Base-by-base conservation (phyloP, 352 stramenopile genomes). In the Hyaloperonospora brassicae region DNA sequence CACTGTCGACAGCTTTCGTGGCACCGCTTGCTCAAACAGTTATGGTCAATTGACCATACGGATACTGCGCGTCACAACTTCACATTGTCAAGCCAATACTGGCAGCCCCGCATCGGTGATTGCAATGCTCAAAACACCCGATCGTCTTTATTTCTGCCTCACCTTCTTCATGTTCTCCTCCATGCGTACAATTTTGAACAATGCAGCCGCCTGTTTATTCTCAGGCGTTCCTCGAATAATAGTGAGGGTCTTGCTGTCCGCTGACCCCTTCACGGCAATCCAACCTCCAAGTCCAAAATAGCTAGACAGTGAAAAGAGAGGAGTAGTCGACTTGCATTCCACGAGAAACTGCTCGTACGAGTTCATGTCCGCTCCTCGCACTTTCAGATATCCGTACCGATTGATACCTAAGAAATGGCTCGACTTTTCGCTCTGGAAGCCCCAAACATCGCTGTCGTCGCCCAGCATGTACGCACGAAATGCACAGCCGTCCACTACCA, bases 271-370 rank as follows among this genome's bases (percentile, higher is more conserved):
- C 5, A 61, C 39, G 2, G 58, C 53, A 22, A 89, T 48, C 81
- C 81, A 92, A 9, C 77, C 81, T 22, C 81, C 79, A 10, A 84
- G 53, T 2, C 81, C 79, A 53, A 92, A 87, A 61, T 76, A 87
- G 44, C 81, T 89, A 5, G 79, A 70, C 23, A 83, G 68, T 22
- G 68, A 84, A 52, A 88, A 87, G 1, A 92, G 45, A 17, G 70
- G 58, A 14, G 79, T 89, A 13, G 46, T 71, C 5, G 68, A 25
- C 36, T 83, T 77, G 39, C 49, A 34, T 22, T 89, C 76, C 23
- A 92, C 69, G 0, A 78, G 68, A 51, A 92, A 84, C 35, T 88
- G 79, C 51, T 92, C 81, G 60, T 89, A 92, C 34, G 79, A 87
- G 22, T 82, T 68, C 4, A 92, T 62, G 42, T 80, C 76, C 9